phyloP scores from a whole-genome alignment of 805 yeast genomes.

The Kodamaea kaohsiungensis region DNA sequence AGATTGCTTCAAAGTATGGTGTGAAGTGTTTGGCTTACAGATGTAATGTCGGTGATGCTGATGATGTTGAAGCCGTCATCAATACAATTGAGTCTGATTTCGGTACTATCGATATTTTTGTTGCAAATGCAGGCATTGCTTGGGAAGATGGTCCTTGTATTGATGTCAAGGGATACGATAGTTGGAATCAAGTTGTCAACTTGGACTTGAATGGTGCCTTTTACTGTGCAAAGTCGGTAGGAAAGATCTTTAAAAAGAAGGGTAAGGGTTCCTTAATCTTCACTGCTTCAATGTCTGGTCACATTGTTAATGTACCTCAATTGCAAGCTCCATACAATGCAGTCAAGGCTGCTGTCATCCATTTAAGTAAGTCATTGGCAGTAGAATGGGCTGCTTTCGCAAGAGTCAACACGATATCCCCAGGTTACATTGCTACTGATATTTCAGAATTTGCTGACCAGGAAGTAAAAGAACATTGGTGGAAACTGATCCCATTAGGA shows the following conservation, averaged over 20 bases:
- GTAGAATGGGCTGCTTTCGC: conserved; percentile 51
- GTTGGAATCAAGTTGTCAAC: conserved; percentile 39
- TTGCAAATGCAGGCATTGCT: conserved; percentile 82
- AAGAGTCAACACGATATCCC: conserved; percentile 44
- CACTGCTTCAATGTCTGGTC: conserved; percentile 51
- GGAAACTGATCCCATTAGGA: conserved; percentile 44
- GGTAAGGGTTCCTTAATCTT: conserved; percentile 45
- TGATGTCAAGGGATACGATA: conserved; percentile 36
- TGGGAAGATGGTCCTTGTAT: conserved; percentile 45
- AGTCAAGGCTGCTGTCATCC: conserved; percentile 46
- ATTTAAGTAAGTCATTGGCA: conserved; percentile 45
- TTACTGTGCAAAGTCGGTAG: conserved; percentile 45
- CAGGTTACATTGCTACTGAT: conserved; percentile 45
- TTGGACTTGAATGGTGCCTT: conserved; percentile 44
- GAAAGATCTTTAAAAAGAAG: conserved; percentile 38
- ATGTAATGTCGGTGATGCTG: conserved; percentile 54
- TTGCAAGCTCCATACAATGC: conserved; percentile 49
- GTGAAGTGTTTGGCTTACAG: conserved; percentile 65
- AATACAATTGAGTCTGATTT: conserved; percentile 61
- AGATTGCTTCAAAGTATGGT: conserved; percentile 55
- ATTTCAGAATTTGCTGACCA: conserved; percentile 37
- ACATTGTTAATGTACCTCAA: conserved; percentile 47
- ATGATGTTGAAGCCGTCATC: conserved; percentile 50
- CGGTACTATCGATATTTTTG: conserved; percentile 78
- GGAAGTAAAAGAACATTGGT: conserved; percentile 39